A percentile compares a stretch with the other conserved stretches of the same genome.
Evolutionary conservation across 441 rosid species (phyloP).

Genomic region (Corymbia calophylla): DNA sequence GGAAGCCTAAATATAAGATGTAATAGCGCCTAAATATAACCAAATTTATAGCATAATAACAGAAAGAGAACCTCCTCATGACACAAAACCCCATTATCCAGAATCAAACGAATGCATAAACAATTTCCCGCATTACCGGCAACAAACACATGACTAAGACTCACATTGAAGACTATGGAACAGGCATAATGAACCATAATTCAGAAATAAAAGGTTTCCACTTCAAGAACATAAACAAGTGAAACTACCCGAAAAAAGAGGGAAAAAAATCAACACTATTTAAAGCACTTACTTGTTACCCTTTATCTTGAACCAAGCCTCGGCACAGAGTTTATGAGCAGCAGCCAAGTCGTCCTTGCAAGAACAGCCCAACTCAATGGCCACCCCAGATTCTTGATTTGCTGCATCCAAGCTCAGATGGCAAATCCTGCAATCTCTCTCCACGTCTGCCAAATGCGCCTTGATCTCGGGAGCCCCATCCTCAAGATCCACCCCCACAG

Average conservation of each 20-base stretch:
- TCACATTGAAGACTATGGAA: neutral
- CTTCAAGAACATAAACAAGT: neutral
- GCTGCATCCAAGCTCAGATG: conserved; percentile 30
- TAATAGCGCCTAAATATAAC: neutral
- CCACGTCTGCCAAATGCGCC: conserved; percentile 16
- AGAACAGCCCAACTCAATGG: conserved; percentile 38
- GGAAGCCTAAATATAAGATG: neutral
- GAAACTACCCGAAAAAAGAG: neutral
- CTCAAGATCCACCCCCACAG: conserved; percentile 25
- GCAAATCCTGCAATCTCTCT: conserved; percentile 46
- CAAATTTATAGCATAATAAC: neutral
- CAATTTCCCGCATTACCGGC: neutral
- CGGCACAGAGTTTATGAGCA: conserved; percentile 42
- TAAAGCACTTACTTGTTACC: conserved; percentile 31
- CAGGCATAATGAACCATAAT: neutral
- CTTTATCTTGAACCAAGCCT: conserved; percentile 42
- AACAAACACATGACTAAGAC: neutral
- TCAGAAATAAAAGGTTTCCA: neutral
- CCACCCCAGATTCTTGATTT: conserved; percentile 26
- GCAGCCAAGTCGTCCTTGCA: conserved; percentile 46
- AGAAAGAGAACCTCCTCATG: neutral
- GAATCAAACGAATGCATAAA: neutral
- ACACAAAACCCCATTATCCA: neutral
- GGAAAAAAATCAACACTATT: neutral
- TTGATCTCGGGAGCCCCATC: conserved; percentile 14